A percentile compares a stretch with the other conserved stretches of the same genome.
Conservation (phyloP, 1,284 basidiomycete species). For the Cryptococcus sp. region DNA sequence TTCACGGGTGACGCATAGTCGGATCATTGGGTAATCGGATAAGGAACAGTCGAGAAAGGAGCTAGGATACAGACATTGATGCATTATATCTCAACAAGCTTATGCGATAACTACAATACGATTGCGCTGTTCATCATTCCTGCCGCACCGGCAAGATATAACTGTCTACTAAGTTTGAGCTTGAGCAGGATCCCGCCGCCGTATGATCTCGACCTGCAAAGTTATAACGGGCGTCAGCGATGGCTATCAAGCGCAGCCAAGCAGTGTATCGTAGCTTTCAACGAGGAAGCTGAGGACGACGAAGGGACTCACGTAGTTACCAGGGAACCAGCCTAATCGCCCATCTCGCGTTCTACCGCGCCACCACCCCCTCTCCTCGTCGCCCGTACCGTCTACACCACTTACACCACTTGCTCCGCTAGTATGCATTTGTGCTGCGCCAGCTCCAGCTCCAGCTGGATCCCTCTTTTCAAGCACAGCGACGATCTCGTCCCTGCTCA, state of each 20-base stretch:
- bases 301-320: constrained; percentile 68
- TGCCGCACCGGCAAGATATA: too few relatives aligned
- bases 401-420: constrained; percentile 53
- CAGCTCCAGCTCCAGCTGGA: constrained; percentile 42
- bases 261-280: not conserved
- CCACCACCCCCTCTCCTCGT: constrained; percentile 90
- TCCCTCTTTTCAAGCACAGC: constrained; percentile 86
- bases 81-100: too few relatives aligned
- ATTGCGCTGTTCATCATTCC: too few relatives aligned
- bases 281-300: not conserved
- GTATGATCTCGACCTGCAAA: constrained; percentile 15
- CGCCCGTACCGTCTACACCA: constrained; percentile 72
- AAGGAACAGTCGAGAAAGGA: too few relatives aligned
- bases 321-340: constrained; percentile 94
- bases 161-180: too few relatives aligned
- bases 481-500: constrained; percentile 91
- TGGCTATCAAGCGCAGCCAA: not conserved
- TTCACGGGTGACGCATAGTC: too few relatives aligned
- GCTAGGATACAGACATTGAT: too few relatives aligned
- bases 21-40: too few relatives aligned
- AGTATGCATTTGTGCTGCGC: too few relatives aligned
- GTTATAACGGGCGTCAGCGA: not conserved
- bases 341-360: constrained; percentile 92
- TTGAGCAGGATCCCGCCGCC: constrained; percentile 4
- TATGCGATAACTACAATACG: too few relatives aligned